Conservation (phyloP, 306 rosid genomes). For the Herpetospermum pedunculosum region DNA sequence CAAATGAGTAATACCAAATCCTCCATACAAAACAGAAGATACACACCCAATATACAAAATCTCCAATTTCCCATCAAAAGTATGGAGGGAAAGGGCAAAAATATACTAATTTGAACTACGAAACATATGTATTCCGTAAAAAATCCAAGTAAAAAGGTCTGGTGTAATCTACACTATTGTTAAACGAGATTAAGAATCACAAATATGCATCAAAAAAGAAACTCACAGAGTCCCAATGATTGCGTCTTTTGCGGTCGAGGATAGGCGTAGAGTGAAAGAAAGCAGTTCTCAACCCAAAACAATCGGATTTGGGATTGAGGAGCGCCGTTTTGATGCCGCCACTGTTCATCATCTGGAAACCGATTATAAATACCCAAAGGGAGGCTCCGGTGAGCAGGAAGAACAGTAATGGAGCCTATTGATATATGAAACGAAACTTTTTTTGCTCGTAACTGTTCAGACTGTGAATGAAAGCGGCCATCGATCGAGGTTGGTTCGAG, state of each 20-base stretch:
- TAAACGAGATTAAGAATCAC: background rate
- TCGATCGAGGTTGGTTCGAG: background rate
- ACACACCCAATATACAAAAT: background rate
- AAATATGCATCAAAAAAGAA: background rate
- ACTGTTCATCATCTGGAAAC: slow-evolving; percentile 9
- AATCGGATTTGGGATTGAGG: slow-evolving; percentile 23
- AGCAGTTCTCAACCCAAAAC: slow-evolving; percentile 26
- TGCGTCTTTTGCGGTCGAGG: slow-evolving; percentile 54
- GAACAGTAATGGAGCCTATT: background rate
- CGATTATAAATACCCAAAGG: background rate
- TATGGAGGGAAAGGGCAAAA: background rate
- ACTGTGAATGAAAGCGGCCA: background rate
- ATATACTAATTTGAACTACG: background rate
- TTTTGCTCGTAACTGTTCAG: background rate
- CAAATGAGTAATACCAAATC: no score
- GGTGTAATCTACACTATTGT: background rate
- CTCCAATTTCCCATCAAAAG: background rate
- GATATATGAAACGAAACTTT: no score
- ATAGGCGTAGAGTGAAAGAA: slow-evolving; percentile 73
- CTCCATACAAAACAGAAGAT: background rate
- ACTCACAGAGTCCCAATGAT: slow-evolving; percentile 44
- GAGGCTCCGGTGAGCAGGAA: background rate
- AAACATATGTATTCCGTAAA: background rate
- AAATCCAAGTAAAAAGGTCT: background rate
- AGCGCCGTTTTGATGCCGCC: slow-evolving; percentile 38